Conservation (phyloP, 2,329 filamentous ascomycete species). For the Gliomastix tumulicola region DNA sequence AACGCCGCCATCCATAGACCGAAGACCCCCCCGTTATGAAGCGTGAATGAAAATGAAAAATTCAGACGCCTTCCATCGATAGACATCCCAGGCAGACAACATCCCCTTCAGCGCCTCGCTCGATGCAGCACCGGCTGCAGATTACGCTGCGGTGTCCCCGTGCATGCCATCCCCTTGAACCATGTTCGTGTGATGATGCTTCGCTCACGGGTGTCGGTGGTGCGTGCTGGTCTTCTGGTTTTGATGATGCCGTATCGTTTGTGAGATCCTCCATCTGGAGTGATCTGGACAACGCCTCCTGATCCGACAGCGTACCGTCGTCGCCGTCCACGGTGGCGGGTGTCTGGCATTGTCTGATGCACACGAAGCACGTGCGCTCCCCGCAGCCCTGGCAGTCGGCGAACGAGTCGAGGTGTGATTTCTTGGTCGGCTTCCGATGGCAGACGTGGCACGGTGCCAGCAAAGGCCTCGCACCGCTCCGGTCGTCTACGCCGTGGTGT, state of each 20-base stretch:
- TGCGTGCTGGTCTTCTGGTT: too few relatives aligned
- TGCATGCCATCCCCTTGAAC: conserved; percentile 25
- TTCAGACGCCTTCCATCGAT: background rate
- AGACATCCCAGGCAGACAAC: conserved; percentile 58
- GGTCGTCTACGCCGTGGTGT: too few relatives aligned
- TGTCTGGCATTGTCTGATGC: conserved; percentile 56
- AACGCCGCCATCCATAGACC: too few relatives aligned
- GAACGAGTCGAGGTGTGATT: conserved; percentile 59
- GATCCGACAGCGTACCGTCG: conserved; percentile 16
- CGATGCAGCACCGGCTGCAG: conserved; percentile 64
- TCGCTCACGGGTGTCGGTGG: background rate
- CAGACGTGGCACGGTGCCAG: conserved; percentile 61
- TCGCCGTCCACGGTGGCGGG: conserved; percentile 35
- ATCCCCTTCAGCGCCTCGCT: conserved; percentile 56
- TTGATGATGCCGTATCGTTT: too few relatives aligned
- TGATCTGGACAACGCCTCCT: conserved; percentile 31
- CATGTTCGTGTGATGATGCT: background rate
- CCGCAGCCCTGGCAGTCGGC: conserved; percentile 57
- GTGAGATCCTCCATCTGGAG: conserved; percentile 45
- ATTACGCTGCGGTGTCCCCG: conserved; percentile 45
- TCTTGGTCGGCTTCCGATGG: conserved; percentile 56
- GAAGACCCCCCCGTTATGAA: too few relatives aligned
- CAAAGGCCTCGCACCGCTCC: conserved; percentile 9
- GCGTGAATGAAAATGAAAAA: too few relatives aligned
- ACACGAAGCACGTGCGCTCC: conserved; percentile 61